Conservation (phyloP, 1,284 basidiomycete species). For the Ustilago trichophora region DNA sequence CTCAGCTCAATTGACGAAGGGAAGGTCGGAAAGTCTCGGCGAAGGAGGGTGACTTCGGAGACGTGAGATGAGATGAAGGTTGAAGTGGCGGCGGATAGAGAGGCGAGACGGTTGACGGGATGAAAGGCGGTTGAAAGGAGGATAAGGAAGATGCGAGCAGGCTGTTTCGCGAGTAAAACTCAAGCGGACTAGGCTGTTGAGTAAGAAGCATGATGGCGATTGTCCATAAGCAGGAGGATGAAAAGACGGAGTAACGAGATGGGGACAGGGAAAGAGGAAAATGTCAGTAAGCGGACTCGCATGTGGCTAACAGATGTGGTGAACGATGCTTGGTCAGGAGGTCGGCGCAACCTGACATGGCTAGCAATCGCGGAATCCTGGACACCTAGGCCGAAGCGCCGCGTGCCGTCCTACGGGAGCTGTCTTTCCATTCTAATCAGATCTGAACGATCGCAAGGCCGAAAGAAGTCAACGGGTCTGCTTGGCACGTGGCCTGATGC, state of each 20-base stretch:
- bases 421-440: no score
- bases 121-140: conserved; percentile 21
- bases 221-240: neutral
- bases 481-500: neutral
- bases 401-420: no score
- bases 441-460: no score
- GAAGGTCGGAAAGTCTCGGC: neutral
- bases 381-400: no score
- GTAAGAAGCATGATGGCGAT: neutral
- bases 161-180: conserved; percentile 63
- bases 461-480: neutral
- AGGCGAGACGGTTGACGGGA: conserved; percentile 5
- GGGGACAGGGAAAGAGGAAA: neutral
- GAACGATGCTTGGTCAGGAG: neutral
- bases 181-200: conserved; percentile 62
- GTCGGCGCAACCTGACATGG: neutral
- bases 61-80: neutral
- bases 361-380: no score
- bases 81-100: neutral
- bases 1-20: neutral
- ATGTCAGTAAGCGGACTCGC: conserved; percentile 9
- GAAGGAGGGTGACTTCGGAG: neutral
- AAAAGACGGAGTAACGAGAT: neutral
- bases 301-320: neutral
- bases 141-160: conserved; percentile 35